A percentile compares a stretch with the other conserved stretches of the same genome.
phyloP scores from a whole-genome alignment of 176 grass and related monocot species.

The Raddia distichophylla region DNA sequence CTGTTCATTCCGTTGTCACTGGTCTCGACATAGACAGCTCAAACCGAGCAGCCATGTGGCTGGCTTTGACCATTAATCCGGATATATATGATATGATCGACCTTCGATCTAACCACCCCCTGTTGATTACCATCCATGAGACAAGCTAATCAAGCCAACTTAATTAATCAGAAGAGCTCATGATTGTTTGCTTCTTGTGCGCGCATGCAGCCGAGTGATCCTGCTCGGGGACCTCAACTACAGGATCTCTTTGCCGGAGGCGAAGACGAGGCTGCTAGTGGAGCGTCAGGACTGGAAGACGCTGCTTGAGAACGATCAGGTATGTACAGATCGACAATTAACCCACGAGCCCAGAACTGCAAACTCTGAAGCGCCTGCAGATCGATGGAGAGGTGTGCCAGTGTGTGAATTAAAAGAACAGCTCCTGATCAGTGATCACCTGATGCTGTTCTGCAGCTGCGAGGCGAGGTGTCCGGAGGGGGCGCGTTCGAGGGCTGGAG shows the following conservation, averaged over 20 bases:
- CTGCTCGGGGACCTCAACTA: slow-evolving; percentile 84
- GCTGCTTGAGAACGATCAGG: slow-evolving; percentile 75
- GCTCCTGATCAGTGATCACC: not conserved
- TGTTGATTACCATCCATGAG: no score
- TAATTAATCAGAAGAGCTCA: no score
- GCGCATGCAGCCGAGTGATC: slow-evolving; percentile 69
- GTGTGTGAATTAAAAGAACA: not conserved
- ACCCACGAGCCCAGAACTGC: no score
- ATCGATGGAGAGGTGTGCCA: not conserved
- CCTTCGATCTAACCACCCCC: no score
- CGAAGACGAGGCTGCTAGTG: slow-evolving; percentile 58
- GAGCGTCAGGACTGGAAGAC: slow-evolving; percentile 71
- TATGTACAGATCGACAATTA: slow-evolving; percentile 35
- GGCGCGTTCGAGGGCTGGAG: slow-evolving; percentile 65
- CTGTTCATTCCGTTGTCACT: not conserved
- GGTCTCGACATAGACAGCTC: slow-evolving; percentile 14
- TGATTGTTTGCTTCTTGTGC: slow-evolving; percentile 1
- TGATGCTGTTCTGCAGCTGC: slow-evolving; percentile 19
- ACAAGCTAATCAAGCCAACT: no score
- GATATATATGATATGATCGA: not conserved
- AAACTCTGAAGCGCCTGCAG: not conserved
- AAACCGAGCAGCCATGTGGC: slow-evolving; percentile 16
- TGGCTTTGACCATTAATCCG: slow-evolving; percentile 3
- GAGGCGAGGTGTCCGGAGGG: slow-evolving; percentile 45
- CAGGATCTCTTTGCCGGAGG: slow-evolving; percentile 76